phyloP scores from a whole-genome alignment of 176 grass and related monocot species.

The Guadua angustifolia region DNA sequence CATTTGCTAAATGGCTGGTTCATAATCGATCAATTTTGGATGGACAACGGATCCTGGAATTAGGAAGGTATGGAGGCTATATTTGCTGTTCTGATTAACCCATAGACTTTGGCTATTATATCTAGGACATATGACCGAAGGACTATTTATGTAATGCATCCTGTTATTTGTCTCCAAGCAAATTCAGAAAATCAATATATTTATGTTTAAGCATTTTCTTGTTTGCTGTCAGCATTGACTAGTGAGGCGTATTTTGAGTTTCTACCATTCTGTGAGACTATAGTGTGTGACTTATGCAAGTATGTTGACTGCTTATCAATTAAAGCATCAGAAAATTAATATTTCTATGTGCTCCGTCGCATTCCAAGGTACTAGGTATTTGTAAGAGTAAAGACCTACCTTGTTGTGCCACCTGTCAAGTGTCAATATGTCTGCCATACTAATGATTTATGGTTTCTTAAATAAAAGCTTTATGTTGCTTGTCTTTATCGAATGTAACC shows the following conservation, averaged over 20 bases:
- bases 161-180: background rate
- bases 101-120: background rate
- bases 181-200: background rate
- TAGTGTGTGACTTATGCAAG: too few relatives aligned
- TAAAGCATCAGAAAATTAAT: background rate
- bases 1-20: slow-evolving; percentile 66
- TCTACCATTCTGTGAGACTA: background rate
- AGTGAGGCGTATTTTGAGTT: background rate
- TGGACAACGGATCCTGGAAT: slow-evolving; percentile 55
- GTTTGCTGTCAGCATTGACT: background rate
- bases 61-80: slow-evolving; percentile 60
- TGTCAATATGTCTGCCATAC: background rate
- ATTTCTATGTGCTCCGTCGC: background rate
- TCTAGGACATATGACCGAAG: background rate
- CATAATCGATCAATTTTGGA: slow-evolving; percentile 59
- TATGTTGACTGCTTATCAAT: too few relatives aligned
- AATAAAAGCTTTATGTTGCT: background rate
- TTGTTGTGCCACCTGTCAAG: background rate
- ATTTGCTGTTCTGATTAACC: background rate
- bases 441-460: background rate
- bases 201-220: background rate
- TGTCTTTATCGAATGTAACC: background rate
- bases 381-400: background rate
- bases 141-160: background rate
- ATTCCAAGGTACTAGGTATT: background rate